phyloP scores from a whole-genome alignment of 441 rosid species.

The Syzygium syzygioides region DNA sequence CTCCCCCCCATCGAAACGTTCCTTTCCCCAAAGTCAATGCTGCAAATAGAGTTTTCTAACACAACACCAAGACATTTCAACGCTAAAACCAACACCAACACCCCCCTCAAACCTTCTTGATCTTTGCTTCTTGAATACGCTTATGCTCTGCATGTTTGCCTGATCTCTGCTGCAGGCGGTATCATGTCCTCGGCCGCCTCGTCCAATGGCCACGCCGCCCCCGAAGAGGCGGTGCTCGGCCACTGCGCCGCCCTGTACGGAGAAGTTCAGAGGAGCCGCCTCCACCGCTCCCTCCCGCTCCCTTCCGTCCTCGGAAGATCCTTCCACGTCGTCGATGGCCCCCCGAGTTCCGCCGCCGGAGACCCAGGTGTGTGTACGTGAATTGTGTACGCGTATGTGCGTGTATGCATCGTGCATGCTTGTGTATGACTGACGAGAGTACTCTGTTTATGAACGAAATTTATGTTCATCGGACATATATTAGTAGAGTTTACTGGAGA shows the following conservation, averaged over 20 bases:
- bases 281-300: neutral
- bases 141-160: neutral
- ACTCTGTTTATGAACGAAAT: neutral
- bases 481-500: neutral
- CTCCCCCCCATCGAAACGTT: neutral
- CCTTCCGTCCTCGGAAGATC: slow-evolving; percentile 4
- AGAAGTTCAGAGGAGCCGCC: slow-evolving; percentile 8
- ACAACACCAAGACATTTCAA: neutral
- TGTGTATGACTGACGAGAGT: neutral
- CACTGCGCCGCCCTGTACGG: neutral
- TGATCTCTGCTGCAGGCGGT: neutral
- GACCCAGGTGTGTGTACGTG: neutral
- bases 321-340: slow-evolving; percentile 8
- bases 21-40: neutral
- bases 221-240: neutral
- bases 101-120: neutral
- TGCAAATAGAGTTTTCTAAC: neutral
- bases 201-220: neutral
- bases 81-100: neutral
- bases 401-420: neutral
- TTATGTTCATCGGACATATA: neutral
- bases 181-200: neutral
- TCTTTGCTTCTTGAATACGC: neutral
- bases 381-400: too few relatives aligned
- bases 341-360: slow-evolving; percentile 8